phyloP scores from a whole-genome alignment of 1,284 basidiomycete genomes.

The Moesziomyces antarcticus region DNA sequence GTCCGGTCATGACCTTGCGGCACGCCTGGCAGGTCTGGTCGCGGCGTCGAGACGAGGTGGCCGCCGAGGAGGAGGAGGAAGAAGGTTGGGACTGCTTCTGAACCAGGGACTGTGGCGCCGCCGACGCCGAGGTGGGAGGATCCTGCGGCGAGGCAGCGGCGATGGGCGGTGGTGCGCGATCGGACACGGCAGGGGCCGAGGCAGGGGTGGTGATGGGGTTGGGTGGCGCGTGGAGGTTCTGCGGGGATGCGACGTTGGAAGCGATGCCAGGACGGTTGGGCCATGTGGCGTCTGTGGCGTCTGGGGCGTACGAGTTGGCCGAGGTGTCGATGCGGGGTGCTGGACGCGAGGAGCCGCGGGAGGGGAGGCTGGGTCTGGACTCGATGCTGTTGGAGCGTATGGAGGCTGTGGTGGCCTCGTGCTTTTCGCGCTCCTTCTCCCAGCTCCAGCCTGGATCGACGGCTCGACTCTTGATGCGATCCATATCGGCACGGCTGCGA shows the following conservation, averaged over 20 bases:
- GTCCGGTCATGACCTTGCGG: constrained; percentile 77
- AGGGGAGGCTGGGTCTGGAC: constrained; percentile 35
- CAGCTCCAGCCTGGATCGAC: constrained; percentile 54
- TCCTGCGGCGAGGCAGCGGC: background rate
- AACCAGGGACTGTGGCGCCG: constrained; percentile 1
- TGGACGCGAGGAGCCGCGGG: constrained; percentile 29
- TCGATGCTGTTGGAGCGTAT: constrained; percentile 39
- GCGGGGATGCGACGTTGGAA: constrained; percentile 36
- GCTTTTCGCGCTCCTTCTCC: constrained; percentile 44
- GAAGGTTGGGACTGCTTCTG: constrained; percentile 13
- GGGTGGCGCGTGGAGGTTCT: constrained; percentile 21
- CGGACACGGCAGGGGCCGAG: background rate
- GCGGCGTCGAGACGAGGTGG: constrained; percentile 17
- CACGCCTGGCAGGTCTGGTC: constrained; percentile 64
- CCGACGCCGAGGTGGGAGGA: background rate
- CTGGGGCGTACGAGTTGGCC: background rate
- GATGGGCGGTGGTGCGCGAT: constrained; percentile 7
- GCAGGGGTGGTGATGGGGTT: constrained; percentile 14
- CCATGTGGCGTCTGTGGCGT: constrained; percentile 5
- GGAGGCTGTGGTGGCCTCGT: constrained; percentile 22
- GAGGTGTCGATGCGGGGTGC: constrained; percentile 38
- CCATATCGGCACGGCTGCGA: constrained; percentile 46
- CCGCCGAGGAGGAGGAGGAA: constrained; percentile 5
- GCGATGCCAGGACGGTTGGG: constrained; percentile 10
- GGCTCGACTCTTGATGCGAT: constrained; percentile 48